phyloP scores from a whole-genome alignment of 2,329 filamentous ascomycete genomes.

The Fusarium solani-melongenae region DNA sequence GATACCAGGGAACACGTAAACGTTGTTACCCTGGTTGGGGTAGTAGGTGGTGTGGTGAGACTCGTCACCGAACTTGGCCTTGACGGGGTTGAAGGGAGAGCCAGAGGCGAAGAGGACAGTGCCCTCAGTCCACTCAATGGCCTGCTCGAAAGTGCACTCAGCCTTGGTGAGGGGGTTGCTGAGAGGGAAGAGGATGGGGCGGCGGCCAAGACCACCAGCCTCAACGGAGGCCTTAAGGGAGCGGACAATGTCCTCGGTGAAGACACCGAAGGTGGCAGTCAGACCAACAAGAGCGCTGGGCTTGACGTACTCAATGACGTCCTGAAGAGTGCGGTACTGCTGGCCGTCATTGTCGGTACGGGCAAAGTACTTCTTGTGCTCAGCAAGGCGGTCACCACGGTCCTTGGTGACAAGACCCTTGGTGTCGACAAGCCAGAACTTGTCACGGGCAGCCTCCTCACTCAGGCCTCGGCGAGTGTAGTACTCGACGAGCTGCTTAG shows the following conservation, averaged over 20 bases:
- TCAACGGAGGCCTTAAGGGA: slow-evolving; percentile 74
- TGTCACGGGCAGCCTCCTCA: slow-evolving; percentile 86
- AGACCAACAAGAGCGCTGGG: slow-evolving; percentile 95
- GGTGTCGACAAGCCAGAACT: slow-evolving; percentile 98
- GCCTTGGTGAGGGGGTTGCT: slow-evolving; percentile 97
- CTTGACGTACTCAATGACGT: slow-evolving; percentile 94
- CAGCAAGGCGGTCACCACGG: slow-evolving; percentile 91
- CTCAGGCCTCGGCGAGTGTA: slow-evolving; percentile 92
- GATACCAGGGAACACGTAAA: slow-evolving; percentile 96
- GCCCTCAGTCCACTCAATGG: slow-evolving; percentile 89
- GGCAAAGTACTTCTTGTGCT: slow-evolving; percentile 84
- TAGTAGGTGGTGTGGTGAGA: slow-evolving; percentile 73
- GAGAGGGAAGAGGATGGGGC: slow-evolving; percentile 93
- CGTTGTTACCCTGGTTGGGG: slow-evolving; percentile 86
- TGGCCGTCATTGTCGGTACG: slow-evolving; percentile 72
- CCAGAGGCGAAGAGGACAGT: slow-evolving; percentile 94
- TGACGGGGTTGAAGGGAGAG: slow-evolving; percentile 85
- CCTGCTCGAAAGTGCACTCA: slow-evolving; percentile 97
- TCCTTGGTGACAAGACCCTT: slow-evolving; percentile 94
- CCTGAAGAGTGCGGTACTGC: slow-evolving; percentile 83
- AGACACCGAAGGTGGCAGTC: slow-evolving; percentile 93
- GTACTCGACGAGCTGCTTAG: slow-evolving; percentile 97
- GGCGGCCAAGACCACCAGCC: slow-evolving; percentile 73
- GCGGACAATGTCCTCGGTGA: slow-evolving; percentile 87
- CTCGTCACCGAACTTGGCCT: slow-evolving; percentile 68